These are phyloP conservation scores for Salisapilia sapeloensis DNA, from an alignment of 352 stramenopile species.

Conservation along the genomic window DNA sequence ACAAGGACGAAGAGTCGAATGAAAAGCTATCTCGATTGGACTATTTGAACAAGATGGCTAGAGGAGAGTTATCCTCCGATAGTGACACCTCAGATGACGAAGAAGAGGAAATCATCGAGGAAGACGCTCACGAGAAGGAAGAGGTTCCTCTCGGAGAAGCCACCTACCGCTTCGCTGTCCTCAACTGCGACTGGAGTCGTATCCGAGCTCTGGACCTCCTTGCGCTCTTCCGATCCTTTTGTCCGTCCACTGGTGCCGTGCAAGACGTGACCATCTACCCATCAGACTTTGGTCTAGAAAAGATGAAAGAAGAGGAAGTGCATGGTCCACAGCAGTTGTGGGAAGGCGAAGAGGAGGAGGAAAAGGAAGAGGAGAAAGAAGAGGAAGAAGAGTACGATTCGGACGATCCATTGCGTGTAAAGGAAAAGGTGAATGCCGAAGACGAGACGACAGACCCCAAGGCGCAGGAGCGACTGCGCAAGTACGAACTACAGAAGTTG, in stretches of 20 bases:
- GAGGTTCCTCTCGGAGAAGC: constrained; percentile 71
- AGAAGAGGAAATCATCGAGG: constrained; percentile 10
- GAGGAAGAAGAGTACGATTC: constrained; percentile 37
- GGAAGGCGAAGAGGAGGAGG: constrained; percentile 11
- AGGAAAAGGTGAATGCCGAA: constrained; percentile 34
- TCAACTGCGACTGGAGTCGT: constrained; percentile 94
- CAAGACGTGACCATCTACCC: constrained; percentile 91
- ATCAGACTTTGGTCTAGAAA: constrained; percentile 90
- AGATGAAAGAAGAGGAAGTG: constrained; percentile 83
- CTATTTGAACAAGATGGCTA: constrained; percentile 74
- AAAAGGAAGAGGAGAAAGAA: constrained; percentile 13
- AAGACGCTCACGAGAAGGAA: constrained; percentile 32
- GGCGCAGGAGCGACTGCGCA: constrained; percentile 89
- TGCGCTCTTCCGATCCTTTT: constrained; percentile 89
- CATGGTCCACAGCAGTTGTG: constrained; percentile 47
- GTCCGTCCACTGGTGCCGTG: constrained; percentile 75
- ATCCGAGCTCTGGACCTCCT: constrained; percentile 93
- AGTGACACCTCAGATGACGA: constrained; percentile 23
- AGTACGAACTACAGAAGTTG: constrained; percentile 95
- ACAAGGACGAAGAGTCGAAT: constrained; percentile 10
- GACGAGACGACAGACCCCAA: constrained; percentile 74
- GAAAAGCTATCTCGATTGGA: constrained; percentile 66
- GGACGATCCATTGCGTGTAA: constrained; percentile 50
- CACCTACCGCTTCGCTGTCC: constrained; percentile 83
- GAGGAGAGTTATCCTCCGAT: constrained; percentile 47